These are phyloP conservation scores for Pisolithus marmoratus DNA, from an alignment of 768 basidiomycete species.

Conservation along the genomic window DNA sequence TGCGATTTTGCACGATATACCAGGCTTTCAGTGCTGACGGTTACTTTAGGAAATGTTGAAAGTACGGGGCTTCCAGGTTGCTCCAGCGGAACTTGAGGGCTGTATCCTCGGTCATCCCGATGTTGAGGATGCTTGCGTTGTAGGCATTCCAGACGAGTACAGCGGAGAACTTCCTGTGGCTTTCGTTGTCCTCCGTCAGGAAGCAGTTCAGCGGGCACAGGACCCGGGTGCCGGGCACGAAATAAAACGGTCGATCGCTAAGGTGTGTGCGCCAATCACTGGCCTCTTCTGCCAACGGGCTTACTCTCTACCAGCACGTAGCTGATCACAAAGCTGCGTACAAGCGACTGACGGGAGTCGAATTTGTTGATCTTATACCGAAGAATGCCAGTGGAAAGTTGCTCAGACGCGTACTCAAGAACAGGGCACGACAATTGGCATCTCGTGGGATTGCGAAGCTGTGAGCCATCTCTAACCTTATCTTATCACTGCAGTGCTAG, in stretches of 20 bases:
- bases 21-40: neutral
- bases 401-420: conserved; percentile 49
- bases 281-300: neutral
- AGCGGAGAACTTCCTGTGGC: conserved; percentile 72
- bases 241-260: conserved; percentile 40
- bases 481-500: too few species aligned
- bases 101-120: conserved; percentile 57
- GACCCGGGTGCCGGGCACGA: conserved; percentile 29
- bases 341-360: conserved; percentile 55
- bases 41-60: conserved; percentile 61
- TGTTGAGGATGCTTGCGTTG: conserved; percentile 58
- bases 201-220: conserved; percentile 31
- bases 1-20: neutral
- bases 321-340: conserved; percentile 53
- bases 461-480: conserved; percentile 10
- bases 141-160: conserved; percentile 67
- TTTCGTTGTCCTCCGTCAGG: conserved; percentile 50
- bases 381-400: conserved; percentile 73
- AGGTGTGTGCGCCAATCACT: conserved; percentile 39
- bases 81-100: conserved; percentile 63
- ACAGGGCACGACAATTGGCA: conserved; percentile 34
- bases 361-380: conserved; percentile 56
- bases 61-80: conserved; percentile 52
- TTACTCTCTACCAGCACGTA: conserved; percentile 38
- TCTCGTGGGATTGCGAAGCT: conserved; percentile 20